Base-by-base conservation (phyloP, 495 filamentous ascomycete species). In the Aspergillus asperescens region DNA sequence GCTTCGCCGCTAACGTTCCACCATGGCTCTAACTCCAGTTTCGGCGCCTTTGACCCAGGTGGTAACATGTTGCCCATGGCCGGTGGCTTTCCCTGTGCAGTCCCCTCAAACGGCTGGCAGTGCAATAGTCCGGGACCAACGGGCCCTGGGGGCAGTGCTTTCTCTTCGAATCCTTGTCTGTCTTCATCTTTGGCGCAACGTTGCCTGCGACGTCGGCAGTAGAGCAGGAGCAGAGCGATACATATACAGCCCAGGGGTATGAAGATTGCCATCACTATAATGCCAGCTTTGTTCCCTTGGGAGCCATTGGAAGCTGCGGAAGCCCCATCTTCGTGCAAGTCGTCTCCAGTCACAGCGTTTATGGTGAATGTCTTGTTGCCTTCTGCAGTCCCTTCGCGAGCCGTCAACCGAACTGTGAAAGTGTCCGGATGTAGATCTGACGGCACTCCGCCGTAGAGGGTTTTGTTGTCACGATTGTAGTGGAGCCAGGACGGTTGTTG, bases 391-490 rank as follows among this genome's bases (percentile, higher is more conserved):
- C 67, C 72, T 70, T 60, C 75, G 64, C 65, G 72, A 12, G 78
- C 80, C 9, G 64, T 77, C 38, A 88, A 61, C 24, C 68, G 67
- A n/a, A 86, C 62, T 1, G 56, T 58, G 34, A 79, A 67, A 23
- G 67, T 69, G 8, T 68, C 57, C 4, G 77, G 64, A 8, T 66
- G 54, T 7, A 73, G 42, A 25, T 74, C 67, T 0, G 55, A 55
- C 1, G 90, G 88, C 19, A 86, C 81, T 10, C 76, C 70, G 5
- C 90, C 89, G 18, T 69, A 77, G 5, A 94, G 69, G 2, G 74
- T 76, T 52, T 77, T 64, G 32, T 77, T 80, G 8, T 60, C 62
- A 9, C 76, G 43, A 57, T 87, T 79, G 55, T 88, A 88, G 1
- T 69, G 71, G 8, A 93, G 70, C 90, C 89, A 95, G 12, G 79